Evolutionary conservation across 148 eudicot genomes (phyloP).

Genomic region (Fagopyrum tataricum): DNA sequence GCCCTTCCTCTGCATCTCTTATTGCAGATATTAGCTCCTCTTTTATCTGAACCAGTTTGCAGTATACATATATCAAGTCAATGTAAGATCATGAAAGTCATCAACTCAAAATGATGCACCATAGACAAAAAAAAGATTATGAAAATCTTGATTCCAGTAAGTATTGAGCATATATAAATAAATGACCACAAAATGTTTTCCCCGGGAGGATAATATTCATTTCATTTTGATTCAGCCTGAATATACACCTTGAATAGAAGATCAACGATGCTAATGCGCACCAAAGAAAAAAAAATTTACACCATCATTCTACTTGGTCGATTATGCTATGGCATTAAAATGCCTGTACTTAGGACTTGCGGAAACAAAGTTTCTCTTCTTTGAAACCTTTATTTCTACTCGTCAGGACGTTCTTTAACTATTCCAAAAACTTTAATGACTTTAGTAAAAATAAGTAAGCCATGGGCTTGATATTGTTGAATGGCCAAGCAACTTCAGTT

Average conservation of each 20-base stretch:
- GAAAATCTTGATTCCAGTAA: background rate
- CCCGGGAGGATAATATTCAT: background rate
- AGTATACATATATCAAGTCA: background rate
- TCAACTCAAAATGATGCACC: constrained; percentile 2
- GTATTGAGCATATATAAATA: background rate
- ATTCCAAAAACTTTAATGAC: background rate
- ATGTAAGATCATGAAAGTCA: background rate
- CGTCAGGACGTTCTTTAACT: background rate
- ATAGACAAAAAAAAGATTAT: background rate
- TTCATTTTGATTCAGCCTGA: background rate
- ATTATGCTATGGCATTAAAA: background rate
- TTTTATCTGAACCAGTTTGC: constrained; percentile 38
- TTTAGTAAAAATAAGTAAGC: background rate
- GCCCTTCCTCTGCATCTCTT: constrained; percentile 85
- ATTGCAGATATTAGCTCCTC: constrained; percentile 70
- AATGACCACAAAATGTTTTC: background rate
- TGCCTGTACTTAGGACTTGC: background rate
- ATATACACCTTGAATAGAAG: background rate
- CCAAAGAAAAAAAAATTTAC: background rate
- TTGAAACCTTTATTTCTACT: background rate
- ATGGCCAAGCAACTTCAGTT: background rate
- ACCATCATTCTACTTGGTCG: background rate
- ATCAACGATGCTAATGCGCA: background rate
- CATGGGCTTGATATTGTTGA: background rate
- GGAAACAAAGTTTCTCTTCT: background rate